Base-by-base conservation (phyloP, 2,329 filamentous ascomycete genomes). In the Capronia americana region DNA sequence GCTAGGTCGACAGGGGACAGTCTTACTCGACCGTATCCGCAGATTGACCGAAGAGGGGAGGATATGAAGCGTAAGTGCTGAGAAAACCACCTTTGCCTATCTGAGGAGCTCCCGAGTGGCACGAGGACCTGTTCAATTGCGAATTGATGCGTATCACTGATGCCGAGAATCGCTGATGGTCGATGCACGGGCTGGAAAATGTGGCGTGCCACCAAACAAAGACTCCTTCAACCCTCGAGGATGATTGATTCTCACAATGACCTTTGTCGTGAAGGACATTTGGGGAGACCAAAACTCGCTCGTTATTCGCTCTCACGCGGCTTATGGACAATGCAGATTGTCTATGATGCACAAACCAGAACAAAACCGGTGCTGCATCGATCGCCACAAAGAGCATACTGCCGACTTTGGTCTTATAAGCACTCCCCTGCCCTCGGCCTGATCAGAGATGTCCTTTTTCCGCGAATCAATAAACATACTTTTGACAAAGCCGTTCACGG, bases 11-110 rank as follows among this genome's bases (percentile, higher is more conserved):
- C 92, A 96, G 82, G 93, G 92, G 73, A 85, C 85, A 38, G 84
- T 94, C 44, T 73, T 97, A 73, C 80, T 97, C 63, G 90, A 92
- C 74, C 92, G 89, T 79, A 90, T 94, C 38, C 89, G 90, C 82
- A 88, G 84, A 75, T 82, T 96, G 78, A 86, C 95, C 68, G 84
- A 82, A 2, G 73, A 79, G 59, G 69, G 65, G 23, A 70, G 64
- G 32, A 60, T 72, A 48, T 70, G 64, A 69, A 11, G 23, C 4
- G 17, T 48, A 28, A 17, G 44, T 38, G 12, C 58, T 10, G 48
- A 48, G 26, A 24, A 23, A 50, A 38, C 20, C 20, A 17, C 17
- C 38, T 44, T n/a, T n/a, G n/a, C 2, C 38, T n/a, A 7, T n/a
- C 38, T 6, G 14, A 44, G 38, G 38, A n/a, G 17, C 38, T 44